Conservation (phyloP, 202 grass and related monocot species). For the Sporobolus alterniflorus region DNA sequence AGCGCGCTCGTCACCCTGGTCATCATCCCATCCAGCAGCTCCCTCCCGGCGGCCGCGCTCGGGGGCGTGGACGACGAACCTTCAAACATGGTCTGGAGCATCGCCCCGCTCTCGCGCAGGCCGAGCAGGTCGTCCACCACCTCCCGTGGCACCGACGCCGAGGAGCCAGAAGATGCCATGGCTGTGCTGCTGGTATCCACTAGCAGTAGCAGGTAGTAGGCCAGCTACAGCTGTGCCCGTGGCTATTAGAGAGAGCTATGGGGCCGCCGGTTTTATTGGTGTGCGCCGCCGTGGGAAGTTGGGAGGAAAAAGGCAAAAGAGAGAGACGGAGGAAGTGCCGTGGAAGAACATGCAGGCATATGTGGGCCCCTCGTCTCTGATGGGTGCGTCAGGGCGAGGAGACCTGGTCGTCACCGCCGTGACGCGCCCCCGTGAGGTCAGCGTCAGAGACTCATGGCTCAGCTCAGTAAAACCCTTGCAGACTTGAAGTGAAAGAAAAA, state of each 20-base stretch:
- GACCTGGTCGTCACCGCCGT: slow-evolving; percentile 29
- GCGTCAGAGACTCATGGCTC: background rate
- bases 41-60: background rate
- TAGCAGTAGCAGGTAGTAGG: background rate
- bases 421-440: slow-evolving; percentile 31
- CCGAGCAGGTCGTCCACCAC: slow-evolving; percentile 20
- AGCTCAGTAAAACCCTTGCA: background rate
- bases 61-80: background rate
- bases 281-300: slow-evolving; percentile 18
- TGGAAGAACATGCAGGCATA: slow-evolving; percentile 18
- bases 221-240: background rate
- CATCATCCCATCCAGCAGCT: slow-evolving; percentile 40
- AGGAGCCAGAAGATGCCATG: slow-evolving; percentile 6
- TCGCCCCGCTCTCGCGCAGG: background rate
- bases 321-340: slow-evolving; percentile 34
- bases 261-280: slow-evolving; percentile 49
- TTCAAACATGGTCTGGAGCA: slow-evolving; percentile 37
- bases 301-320: slow-evolving; percentile 42
- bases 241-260: background rate
- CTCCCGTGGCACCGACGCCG: background rate
- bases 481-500: no score
- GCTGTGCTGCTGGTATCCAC: background rate
- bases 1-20: slow-evolving; percentile 40
- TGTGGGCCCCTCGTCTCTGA: slow-evolving; percentile 14
- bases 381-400: background rate